A percentile compares a stretch with the other conserved stretches of the same genome.
These are phyloP conservation scores for Lipomyces starkeyi DNA, from an alignment of 805 yeast species.

Conservation along the genomic window DNA sequence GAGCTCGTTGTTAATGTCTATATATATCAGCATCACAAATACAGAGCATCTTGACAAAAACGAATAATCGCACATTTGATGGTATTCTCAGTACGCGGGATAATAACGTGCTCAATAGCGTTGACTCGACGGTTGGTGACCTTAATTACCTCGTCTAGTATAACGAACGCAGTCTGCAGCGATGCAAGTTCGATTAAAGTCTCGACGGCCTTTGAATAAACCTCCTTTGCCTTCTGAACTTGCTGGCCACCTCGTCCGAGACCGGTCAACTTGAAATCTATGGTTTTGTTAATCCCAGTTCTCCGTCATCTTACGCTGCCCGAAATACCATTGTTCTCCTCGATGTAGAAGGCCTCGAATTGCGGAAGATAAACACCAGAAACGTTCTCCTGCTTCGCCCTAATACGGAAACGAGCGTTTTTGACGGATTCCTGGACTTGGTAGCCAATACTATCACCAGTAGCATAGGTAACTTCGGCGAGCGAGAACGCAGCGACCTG, in stretches of 20 bases:
- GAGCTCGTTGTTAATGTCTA: conserved; percentile 89
- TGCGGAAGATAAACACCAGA: conserved; percentile 95
- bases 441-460: conserved; percentile 93
- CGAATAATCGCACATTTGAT: conserved; percentile 54
- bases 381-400: conserved; percentile 93
- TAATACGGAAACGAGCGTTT: conserved; percentile 83
- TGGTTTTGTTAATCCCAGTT: background rate
- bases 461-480: conserved; percentile 97
- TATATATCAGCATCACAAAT: conserved; percentile 20
- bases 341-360: conserved; percentile 83
- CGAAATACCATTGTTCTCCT: conserved; percentile 63
- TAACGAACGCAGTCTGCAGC: conserved; percentile 93
- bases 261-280: conserved; percentile 93
- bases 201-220: conserved; percentile 95
- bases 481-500: conserved; percentile 97
- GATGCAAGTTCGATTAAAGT: conserved; percentile 95
- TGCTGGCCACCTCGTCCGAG: conserved; percentile 99
- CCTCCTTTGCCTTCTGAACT: conserved; percentile 90
- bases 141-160: conserved; percentile 95
- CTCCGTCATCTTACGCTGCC: background rate
- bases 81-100: conserved; percentile 97
- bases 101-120: conserved; percentile 97
- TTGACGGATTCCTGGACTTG: conserved; percentile 95
- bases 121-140: conserved; percentile 98
- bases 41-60: background rate